Evolutionary conservation across 352 stramenopile species (phyloP).

Genomic region (Globisporangium mamillatum): DNA sequence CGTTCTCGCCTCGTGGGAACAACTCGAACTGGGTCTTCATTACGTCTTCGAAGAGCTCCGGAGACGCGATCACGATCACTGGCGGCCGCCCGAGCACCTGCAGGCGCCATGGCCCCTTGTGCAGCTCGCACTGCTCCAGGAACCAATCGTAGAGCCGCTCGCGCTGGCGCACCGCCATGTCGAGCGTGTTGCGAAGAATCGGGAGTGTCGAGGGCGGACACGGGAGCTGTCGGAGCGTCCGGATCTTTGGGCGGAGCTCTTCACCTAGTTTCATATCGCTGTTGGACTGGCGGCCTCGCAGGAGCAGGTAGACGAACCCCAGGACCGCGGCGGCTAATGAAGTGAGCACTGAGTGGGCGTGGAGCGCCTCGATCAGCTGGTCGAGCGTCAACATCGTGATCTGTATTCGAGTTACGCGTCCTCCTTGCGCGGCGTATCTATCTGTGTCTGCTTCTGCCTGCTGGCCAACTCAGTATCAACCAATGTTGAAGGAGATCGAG

Average conservation of each 20-base stretch:
- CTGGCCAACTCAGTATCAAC: too few relatives aligned
- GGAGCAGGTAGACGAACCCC: not conserved
- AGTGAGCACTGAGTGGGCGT: not conserved
- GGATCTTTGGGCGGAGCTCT: not conserved
- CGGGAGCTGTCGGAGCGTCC: conserved; percentile 30
- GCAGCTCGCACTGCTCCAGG: conserved; percentile 41
- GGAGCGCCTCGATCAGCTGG: not conserved
- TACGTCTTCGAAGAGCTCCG: conserved; percentile 52
- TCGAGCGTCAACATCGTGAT: conserved; percentile 3
- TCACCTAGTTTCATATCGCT: not conserved
- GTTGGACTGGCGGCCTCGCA: not conserved
- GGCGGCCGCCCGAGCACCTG: conserved; percentile 32
- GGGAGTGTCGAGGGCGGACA: conserved; percentile 39
- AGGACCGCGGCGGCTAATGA: not conserved
- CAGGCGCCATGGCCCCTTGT: conserved; percentile 43
- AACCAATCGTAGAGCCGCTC: conserved; percentile 62
- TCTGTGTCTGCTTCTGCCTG: not conserved
- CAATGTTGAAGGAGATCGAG: too few relatives aligned
- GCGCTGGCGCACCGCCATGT: conserved; percentile 42
- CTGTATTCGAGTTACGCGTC: too few relatives aligned
- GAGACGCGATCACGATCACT: conserved; percentile 38
- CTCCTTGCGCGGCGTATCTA: not conserved
- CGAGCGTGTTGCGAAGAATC: conserved; percentile 53
- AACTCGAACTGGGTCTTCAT: conserved; percentile 69
- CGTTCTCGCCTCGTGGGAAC: conserved; percentile 63